phyloP scores from a whole-genome alignment of 495 filamentous ascomycete species.

The Oidiodendron maius region DNA sequence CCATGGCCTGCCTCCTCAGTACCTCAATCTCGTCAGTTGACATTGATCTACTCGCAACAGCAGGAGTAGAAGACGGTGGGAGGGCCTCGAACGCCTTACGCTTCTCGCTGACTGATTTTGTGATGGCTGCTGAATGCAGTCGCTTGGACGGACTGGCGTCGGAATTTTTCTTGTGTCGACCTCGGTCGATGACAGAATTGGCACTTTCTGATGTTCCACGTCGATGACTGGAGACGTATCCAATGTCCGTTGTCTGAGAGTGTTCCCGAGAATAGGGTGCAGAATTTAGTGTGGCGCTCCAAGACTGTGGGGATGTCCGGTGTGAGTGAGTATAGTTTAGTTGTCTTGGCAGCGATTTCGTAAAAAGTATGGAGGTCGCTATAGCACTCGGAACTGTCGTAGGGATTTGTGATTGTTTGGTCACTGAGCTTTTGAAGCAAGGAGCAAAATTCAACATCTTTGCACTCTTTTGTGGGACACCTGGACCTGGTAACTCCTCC shows the following conservation, averaged over 20 bases:
- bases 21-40: constrained; percentile 43
- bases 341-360: constrained; percentile 9
- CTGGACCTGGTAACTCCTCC: constrained; percentile 31
- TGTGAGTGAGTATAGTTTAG: constrained; percentile 40
- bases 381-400: too few relatives aligned
- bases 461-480: constrained; percentile 40
- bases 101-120: constrained; percentile 30
- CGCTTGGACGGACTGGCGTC: constrained; percentile 11
- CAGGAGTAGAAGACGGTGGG: constrained; percentile 50
- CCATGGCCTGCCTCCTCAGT: constrained; percentile 55
- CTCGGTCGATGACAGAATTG: constrained; percentile 55
- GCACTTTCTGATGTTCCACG: constrained; percentile 44
- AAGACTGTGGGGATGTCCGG: constrained; percentile 38
- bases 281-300: constrained; percentile 30
- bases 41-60: constrained; percentile 41
- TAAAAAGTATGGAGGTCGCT: background rate
- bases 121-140: constrained; percentile 22
- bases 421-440: too few relatives aligned
- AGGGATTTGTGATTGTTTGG: too few relatives aligned
- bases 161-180: constrained; percentile 45
- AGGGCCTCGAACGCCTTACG: constrained; percentile 47
- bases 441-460: constrained; percentile 16
- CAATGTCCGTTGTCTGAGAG: too few relatives aligned
- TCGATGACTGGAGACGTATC: too few relatives aligned
- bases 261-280: too few relatives aligned